Percentiles rank a stretch among this genome's conserved stretches.
phyloP scores from a whole-genome alignment of 73 alveolate genomes.

The Paramecium octaurelia region DNA sequence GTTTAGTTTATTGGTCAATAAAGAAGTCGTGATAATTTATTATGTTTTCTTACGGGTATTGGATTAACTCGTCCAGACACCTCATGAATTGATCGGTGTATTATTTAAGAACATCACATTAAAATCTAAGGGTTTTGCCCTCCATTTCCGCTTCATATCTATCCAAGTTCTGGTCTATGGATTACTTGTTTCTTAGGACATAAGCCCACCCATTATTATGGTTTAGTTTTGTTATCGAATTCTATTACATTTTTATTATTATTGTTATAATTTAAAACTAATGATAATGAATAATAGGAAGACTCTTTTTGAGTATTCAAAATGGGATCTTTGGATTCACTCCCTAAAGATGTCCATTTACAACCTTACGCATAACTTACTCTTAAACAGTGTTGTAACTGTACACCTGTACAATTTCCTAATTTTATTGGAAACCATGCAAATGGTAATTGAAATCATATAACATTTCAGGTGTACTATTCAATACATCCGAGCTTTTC shows the following conservation, averaged over 20 bases:
- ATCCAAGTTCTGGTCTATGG: not conserved
- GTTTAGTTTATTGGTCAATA: not conserved
- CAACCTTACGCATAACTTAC: not conserved
- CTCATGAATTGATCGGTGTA: not conserved
- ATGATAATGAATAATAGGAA: slow-evolving; percentile 24
- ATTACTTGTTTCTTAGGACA: not conserved
- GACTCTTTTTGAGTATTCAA: not conserved
- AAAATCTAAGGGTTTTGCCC: not conserved
- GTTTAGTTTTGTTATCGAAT: not conserved
- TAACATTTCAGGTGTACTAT: not conserved
- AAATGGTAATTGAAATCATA: not conserved
- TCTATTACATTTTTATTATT: not conserved
- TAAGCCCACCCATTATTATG: not conserved
- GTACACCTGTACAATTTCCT: not conserved
- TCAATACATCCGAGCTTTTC: not conserved
- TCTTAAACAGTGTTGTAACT: not conserved
- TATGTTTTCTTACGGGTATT: not conserved
- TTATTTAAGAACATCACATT: not conserved
- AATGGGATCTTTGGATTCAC: not conserved
- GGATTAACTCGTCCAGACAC: not conserved
- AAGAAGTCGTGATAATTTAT: not conserved
- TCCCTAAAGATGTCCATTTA: not conserved
- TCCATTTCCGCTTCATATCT: not conserved
- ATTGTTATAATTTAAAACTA: not conserved
- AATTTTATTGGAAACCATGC: not conserved